Percentiles rank a stretch among this genome's conserved stretches.
These are phyloP conservation scores for Breviolum minutum DNA, from an alignment of 73 alveolate genomes.

Conservation along the genomic window DNA sequence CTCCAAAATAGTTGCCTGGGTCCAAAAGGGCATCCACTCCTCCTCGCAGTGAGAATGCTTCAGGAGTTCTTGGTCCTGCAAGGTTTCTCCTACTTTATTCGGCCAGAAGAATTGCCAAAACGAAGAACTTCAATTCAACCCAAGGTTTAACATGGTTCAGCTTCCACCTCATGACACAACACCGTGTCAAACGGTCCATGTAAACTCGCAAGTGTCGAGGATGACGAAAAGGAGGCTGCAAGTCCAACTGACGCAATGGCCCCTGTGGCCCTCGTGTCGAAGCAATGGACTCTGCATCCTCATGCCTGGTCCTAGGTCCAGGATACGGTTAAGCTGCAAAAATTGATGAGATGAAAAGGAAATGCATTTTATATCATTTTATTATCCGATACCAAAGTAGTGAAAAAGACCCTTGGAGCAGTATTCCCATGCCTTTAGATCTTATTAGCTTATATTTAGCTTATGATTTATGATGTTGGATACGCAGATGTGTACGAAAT, in stretches of 20 bases:
- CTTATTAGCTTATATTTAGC: no score
- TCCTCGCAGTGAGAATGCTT: background rate
- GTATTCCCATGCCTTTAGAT: no score
- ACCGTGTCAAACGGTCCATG: conserved; percentile 31
- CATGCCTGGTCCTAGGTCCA: conserved; percentile 29
- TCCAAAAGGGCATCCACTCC: conserved; percentile 28
- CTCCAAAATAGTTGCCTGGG: background rate
- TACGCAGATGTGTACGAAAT: no score
- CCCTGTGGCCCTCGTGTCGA: conserved; percentile 75
- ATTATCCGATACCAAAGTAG: no score
- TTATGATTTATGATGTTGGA: no score
- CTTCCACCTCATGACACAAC: background rate
- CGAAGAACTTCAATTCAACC: background rate
- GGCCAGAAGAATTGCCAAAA: background rate
- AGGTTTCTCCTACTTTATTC: background rate
- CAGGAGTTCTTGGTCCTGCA: conserved; percentile 19
- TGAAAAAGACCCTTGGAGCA: no score
- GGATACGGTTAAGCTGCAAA: background rate
- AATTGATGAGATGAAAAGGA: no score
- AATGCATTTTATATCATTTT: no score
- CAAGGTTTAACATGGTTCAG: background rate
- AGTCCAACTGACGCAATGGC: conserved; percentile 20
- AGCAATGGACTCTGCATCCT: conserved; percentile 1
- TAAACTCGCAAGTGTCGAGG: conserved; percentile 74
- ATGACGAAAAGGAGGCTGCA: conserved; percentile 62